Evolutionary conservation across 345 rosid genomes (phyloP), one percentile per base, ranked within the genome.

Genomic region (Eucalyptus fibrosa): DNA sequence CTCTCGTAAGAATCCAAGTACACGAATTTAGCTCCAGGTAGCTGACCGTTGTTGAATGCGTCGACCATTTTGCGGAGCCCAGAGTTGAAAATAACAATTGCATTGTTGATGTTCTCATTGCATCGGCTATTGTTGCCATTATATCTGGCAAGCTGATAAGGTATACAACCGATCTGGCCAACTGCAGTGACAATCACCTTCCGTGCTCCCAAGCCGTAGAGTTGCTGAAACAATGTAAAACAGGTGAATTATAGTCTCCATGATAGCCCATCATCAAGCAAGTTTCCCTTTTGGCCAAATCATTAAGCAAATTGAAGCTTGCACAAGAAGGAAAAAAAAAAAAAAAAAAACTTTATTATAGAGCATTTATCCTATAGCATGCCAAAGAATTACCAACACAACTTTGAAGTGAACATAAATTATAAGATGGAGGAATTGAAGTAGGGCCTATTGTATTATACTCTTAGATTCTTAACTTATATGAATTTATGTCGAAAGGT

Each of bases 121-220:
- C 99, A 97, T 9, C 95, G 91, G 88, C 91, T 95, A 85, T 91
- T 93, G 90, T 92, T 95, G 7, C 94, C 92, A 49, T 89, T 92
- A 45, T 93, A 96, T 37, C 99, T 87, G 19, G 99, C 99, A 4
- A 97, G 96, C 90, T 97, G 91, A 89, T 96, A 97, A 6, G 99
- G 99, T 88, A 97, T 97, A 95, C 99, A 96, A 2, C 99, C 99
- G 16, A 97, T 96, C 90, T 93, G 97, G 34, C 99, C 99, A 15
- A 97, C 92, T 55, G 92, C 95, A 2, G 96, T 95, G 65, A 96
- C 97, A 2, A 97, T 94, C 90, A 97, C 93, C 91, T 96, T 97
- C 21, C 97, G 91, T 8, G 97, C 98, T 88, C 99, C 99, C 90
- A 92, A 87, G 86, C 89, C 86, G 69, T 96, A 93, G 51, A 96